Conservation (phyloP, 2,329 filamentous ascomycete species). For the Pseudogymnoascus sp. region DNA sequence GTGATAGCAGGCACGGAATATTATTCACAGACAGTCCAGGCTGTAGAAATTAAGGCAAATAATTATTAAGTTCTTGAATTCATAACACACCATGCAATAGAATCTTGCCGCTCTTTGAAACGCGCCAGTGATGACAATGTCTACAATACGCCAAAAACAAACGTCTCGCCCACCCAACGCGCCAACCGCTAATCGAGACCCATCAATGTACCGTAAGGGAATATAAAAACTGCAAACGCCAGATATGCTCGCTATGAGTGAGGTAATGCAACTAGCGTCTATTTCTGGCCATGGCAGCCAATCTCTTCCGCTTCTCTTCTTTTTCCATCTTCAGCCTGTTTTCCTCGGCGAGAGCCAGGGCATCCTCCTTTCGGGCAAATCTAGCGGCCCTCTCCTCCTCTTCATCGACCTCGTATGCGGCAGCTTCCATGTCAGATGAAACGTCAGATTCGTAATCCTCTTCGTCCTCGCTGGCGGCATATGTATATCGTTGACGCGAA, state of each 20-base stretch:
- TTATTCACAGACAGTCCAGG: background rate
- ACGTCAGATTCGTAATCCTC: constrained; percentile 58
- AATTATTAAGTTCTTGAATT: background rate
- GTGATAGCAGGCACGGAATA: background rate
- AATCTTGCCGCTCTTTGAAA: background rate
- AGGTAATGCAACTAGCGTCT: constrained; percentile 14
- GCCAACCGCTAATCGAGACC: constrained; percentile 8
- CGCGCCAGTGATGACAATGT: constrained; percentile 6
- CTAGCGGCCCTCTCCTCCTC: constrained; percentile 60
- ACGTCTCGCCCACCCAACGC: constrained; percentile 1
- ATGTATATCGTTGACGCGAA: constrained; percentile 32
- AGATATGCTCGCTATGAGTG: background rate
- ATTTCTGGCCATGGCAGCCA: constrained; percentile 28
- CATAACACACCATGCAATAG: constrained; percentile 6
- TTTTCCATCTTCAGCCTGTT: constrained; percentile 55
- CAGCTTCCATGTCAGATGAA: constrained; percentile 74
- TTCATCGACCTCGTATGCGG: constrained; percentile 62
- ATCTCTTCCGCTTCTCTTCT: constrained; percentile 37
- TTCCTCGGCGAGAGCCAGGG: constrained; percentile 56
- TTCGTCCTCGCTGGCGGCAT: constrained; percentile 45
- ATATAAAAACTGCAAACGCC: constrained; percentile 3
- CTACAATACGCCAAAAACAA: constrained; percentile 5
- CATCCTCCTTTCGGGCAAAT: constrained; percentile 61
- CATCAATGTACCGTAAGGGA: background rate
- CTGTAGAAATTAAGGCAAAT: background rate